phyloP scores from a whole-genome alignment of 129 eudicot genomes.

The Ambrosia artemisiifolia region DNA sequence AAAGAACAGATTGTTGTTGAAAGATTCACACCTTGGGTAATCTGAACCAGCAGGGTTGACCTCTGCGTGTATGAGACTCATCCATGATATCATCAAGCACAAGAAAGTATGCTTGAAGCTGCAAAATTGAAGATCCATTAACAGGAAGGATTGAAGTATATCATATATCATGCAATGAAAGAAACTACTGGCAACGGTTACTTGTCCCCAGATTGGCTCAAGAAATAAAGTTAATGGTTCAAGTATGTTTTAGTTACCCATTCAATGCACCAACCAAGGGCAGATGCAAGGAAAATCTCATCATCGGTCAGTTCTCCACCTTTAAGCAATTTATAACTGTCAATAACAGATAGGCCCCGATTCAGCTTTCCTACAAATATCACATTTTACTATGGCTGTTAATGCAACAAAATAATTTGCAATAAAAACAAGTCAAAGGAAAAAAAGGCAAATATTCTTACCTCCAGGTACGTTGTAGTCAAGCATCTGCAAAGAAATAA shows the following conservation, averaged over 20 bases:
- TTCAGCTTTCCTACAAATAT: slow-evolving; percentile 68
- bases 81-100: slow-evolving; percentile 97
- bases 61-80: slow-evolving; percentile 80
- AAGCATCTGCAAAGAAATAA: slow-evolving; percentile 62
- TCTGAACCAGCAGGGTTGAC: slow-evolving; percentile 95
- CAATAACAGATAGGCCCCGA: slow-evolving; percentile 86
- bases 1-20: background rate
- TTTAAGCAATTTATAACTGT: slow-evolving; percentile 77
- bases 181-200: background rate
- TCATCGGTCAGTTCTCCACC: slow-evolving; percentile 69
- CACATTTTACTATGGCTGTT: background rate
- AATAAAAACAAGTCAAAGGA: background rate
- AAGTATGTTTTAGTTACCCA: slow-evolving; percentile 50
- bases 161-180: slow-evolving; percentile 12
- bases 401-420: slow-evolving; percentile 12
- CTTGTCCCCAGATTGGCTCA: background rate
- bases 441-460: slow-evolving; percentile 13
- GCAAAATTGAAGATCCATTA: slow-evolving; percentile 13
- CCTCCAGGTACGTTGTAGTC: slow-evolving; percentile 96
- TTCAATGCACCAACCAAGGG: slow-evolving; percentile 92
- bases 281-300: slow-evolving; percentile 66
- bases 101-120: slow-evolving; percentile 96
- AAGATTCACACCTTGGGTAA: slow-evolving; percentile 59
- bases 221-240: background rate
- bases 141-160: slow-evolving; percentile 9